phyloP scores from a whole-genome alignment of 1,284 basidiomycete genomes.

The Leccinum fallax region DNA sequence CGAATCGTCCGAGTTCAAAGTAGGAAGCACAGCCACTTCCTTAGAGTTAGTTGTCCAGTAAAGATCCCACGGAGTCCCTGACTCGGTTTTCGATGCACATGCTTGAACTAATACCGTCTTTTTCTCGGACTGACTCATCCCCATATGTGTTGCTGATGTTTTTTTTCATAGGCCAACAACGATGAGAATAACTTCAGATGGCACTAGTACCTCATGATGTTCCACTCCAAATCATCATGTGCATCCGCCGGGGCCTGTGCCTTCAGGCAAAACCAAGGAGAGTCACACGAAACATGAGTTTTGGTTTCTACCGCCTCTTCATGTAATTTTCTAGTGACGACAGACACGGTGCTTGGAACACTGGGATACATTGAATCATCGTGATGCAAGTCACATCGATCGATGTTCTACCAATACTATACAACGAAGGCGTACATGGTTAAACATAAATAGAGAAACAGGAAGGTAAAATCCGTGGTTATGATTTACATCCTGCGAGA shows the following conservation, averaged over 20 bases:
- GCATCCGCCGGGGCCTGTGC: not conserved
- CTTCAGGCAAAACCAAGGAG: not conserved
- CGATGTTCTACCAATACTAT: not conserved
- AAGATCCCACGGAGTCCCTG: not conserved
- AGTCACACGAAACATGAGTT: not conserved
- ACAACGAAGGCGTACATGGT: constrained; percentile 10
- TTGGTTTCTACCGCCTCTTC: not conserved
- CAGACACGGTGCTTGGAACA: not conserved
- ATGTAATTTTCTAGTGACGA: not conserved
- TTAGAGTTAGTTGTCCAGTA: not conserved
- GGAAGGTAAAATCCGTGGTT: not conserved
- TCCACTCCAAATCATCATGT: not conserved
- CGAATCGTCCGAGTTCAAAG: not conserved
- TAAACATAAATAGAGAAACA: constrained; percentile 1
- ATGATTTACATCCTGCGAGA: not conserved
- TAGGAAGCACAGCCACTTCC: not conserved
- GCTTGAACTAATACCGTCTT: not conserved
- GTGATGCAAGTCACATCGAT: not conserved
- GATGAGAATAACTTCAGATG: not conserved
- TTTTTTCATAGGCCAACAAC: not conserved
- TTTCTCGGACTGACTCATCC: not conserved
- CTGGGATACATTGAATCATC: not conserved
- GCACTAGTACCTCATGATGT: not conserved
- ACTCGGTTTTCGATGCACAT: not conserved
- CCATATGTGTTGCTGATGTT: not conserved